Conservation (phyloP, 1,284 basidiomycete species). For the Leccinum fuscescens region DNA sequence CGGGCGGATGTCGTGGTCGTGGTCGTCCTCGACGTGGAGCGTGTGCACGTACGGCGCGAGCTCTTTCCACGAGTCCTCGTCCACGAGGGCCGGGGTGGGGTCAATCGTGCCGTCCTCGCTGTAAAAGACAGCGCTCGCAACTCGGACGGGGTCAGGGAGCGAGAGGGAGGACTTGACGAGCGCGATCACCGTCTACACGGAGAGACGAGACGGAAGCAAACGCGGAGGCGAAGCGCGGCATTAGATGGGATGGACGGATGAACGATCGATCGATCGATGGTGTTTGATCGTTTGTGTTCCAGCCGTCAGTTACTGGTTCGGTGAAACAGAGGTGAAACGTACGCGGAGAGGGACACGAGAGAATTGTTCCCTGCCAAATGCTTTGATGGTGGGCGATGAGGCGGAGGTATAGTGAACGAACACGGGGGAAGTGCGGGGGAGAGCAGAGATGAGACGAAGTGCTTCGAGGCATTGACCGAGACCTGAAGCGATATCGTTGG, state of each 20-base stretch:
- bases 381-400: conserved; percentile 23
- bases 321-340: not conserved
- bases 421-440: conserved; percentile 30
- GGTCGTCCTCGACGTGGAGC: conserved; percentile 31
- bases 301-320: not conserved
- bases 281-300: not conserved
- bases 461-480: conserved; percentile 34
- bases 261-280: not conserved
- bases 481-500: conserved; percentile 32
- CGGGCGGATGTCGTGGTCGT: conserved; percentile 12
- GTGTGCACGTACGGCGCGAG: conserved; percentile 33
- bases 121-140: conserved; percentile 27
- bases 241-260: not conserved
- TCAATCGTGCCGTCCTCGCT: conserved; percentile 32
- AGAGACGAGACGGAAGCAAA: not conserved
- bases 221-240: not conserved
- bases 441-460: conserved; percentile 29
- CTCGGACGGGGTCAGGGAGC: conserved; percentile 20
- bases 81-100: conserved; percentile 18
- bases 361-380: conserved; percentile 32
- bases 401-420: conserved; percentile 24
- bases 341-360: conserved; percentile 34
- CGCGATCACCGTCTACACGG: conserved; percentile 24
- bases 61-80: conserved; percentile 35
- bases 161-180: conserved; percentile 27